Conservation (phyloP, 768 basidiomycete species). For the Fistulinella prunicolor region DNA sequence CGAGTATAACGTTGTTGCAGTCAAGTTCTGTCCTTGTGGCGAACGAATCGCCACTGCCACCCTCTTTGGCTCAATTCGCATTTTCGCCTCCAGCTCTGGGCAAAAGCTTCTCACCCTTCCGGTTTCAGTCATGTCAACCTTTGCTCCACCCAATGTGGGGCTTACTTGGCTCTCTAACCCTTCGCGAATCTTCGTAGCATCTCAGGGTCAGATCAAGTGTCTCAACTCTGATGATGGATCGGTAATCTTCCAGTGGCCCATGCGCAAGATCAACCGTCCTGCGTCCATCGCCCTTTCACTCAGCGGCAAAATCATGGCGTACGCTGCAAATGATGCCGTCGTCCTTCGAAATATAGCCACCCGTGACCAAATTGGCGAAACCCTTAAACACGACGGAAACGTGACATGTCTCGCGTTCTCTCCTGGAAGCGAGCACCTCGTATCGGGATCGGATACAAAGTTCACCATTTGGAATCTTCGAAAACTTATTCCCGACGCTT, state of each 20-base stretch:
- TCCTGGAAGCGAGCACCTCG: conserved; percentile 4
- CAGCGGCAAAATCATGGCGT: conserved; percentile 13
- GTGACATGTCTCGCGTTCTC: conserved; percentile 16
- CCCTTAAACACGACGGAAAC: conserved; percentile 6
- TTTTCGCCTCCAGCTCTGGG: conserved; percentile 4
- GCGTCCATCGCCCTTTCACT: conserved; percentile 13
- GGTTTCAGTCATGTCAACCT: conserved; percentile 7
- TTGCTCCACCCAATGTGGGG: background rate
- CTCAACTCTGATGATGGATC: conserved; percentile 14
- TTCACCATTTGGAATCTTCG: conserved; percentile 15
- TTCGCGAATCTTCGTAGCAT: conserved; percentile 12
- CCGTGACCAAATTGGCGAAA: conserved; percentile 8
- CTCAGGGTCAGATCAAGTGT: conserved; percentile 19
- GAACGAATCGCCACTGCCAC: conserved; percentile 17
- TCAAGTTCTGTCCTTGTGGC: conserved; percentile 20
- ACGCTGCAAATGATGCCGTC: conserved; percentile 9
- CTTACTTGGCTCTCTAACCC: conserved; percentile 11
- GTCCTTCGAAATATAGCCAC: conserved; percentile 9
- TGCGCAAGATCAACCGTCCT: conserved; percentile 6
- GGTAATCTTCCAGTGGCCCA: conserved; percentile 12
- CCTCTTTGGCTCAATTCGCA: conserved; percentile 19
- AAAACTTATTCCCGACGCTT: background rate
- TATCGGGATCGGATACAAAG: conserved; percentile 6
- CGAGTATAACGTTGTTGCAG: conserved; percentile 17
- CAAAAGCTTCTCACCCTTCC: conserved; percentile 18